Percentiles rank a stretch among this genome's conserved stretches.
phyloP scores from a whole-genome alignment of 768 basidiomycete species.

The Lactarius evosmus region DNA sequence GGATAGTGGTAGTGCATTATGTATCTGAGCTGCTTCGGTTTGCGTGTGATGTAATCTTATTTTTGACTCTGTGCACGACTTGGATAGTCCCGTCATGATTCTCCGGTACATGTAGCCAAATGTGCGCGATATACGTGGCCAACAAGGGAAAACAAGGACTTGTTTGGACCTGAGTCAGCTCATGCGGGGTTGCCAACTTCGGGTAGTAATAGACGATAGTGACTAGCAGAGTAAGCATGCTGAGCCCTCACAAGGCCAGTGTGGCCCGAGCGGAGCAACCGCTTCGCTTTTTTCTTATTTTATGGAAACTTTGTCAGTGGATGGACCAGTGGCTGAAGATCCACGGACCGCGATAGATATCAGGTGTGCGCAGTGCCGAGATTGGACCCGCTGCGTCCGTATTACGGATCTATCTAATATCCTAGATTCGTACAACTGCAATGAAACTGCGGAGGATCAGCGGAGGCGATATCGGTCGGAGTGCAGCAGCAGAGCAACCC shows the following conservation, averaged over 20 bases:
- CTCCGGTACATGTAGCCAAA: neutral
- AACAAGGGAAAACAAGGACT: neutral
- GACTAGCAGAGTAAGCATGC: neutral
- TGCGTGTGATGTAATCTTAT: neutral
- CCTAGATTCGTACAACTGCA: neutral
- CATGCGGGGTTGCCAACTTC: neutral
- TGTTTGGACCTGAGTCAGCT: neutral
- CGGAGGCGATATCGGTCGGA: neutral
- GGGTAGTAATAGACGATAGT: neutral
- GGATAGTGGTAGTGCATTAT: neutral
- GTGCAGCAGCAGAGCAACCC: neutral
- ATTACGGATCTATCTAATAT: no score
- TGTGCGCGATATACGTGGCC: neutral
- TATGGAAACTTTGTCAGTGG: no score
- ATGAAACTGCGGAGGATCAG: neutral
- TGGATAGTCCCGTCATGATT: neutral
- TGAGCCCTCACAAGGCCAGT: no score
- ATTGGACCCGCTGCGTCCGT: no score
- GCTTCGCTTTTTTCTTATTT: no score
- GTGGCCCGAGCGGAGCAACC: no score
- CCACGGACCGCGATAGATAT: no score
- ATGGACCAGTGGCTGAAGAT: no score
- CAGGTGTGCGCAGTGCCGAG: no score
- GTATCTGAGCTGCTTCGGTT: neutral
- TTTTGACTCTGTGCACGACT: neutral